A percentile compares a stretch with the other conserved stretches of the same genome.
Evolutionary conservation across 2,329 filamentous ascomycete species (phyloP).

Genomic region (Fonsecaea monophora): DNA sequence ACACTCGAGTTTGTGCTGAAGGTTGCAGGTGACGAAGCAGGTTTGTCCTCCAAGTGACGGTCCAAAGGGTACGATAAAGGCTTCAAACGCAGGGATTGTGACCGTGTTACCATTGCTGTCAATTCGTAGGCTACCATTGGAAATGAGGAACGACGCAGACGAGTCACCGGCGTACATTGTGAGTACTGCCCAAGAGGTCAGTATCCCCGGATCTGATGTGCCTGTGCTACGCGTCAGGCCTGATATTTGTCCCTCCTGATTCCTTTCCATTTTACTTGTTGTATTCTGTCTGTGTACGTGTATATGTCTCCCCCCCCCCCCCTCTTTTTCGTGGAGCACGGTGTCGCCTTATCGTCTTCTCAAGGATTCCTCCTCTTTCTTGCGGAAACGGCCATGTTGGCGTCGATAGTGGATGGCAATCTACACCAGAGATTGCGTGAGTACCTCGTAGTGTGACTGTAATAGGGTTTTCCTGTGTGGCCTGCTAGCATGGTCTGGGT

Average conservation of each 20-base stretch:
- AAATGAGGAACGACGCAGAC: neutral
- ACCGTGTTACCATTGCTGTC: neutral
- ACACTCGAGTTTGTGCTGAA: neutral
- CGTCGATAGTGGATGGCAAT: neutral
- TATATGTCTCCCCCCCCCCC: neutral
- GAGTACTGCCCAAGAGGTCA: neutral
- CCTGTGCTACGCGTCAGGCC: neutral
- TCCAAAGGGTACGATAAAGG: neutral
- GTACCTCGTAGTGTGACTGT: neutral
- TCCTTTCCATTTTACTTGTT: neutral
- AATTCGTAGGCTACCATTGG: neutral
- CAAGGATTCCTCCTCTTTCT: neutral
- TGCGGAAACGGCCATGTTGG: neutral
- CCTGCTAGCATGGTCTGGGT: neutral
- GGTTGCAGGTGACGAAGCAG: neutral
- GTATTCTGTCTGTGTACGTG: neutral
- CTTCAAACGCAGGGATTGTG: neutral
- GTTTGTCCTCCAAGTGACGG: neutral
- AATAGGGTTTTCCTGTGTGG: neutral
- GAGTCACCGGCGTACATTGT: neutral
- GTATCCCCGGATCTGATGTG: neutral
- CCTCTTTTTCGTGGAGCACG: neutral
- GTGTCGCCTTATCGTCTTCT: neutral
- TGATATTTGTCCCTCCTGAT: neutral
- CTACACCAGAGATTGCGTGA: neutral